Percentiles rank a stretch among this genome's conserved stretches.
Evolutionary conservation across 345 rosid species (phyloP).

Genomic region (Bruguiera gymnorhiza): DNA sequence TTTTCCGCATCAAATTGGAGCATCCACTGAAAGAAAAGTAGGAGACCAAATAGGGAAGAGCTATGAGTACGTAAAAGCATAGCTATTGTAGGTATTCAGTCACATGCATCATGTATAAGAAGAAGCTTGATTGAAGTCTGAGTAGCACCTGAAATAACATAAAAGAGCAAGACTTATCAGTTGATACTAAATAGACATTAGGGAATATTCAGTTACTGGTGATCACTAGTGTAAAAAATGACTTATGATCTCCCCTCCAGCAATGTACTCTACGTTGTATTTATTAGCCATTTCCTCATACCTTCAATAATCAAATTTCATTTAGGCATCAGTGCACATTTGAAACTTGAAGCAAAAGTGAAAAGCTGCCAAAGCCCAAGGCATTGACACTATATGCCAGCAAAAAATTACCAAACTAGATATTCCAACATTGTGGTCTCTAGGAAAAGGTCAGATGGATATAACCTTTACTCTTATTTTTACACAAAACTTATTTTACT

Average conservation of each 20-base stretch:
- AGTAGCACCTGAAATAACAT: conserved; percentile 56
- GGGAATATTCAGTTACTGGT: not conserved
- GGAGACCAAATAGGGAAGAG: not conserved
- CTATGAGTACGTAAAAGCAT: not conserved
- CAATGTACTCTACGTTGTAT: conserved; percentile 53
- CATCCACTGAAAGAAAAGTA: too few species aligned
- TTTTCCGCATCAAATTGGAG: too few species aligned
- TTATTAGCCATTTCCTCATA: conserved; percentile 48
- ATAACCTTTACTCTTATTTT: too few species aligned
- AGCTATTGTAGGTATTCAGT: not conserved
- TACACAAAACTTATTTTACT: too few species aligned
- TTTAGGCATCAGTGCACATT: too few species aligned
- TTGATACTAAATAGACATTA: not conserved
- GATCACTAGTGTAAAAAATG: not conserved
- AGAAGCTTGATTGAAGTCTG: conserved; percentile 80
- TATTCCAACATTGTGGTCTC: too few species aligned
- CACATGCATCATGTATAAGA: not conserved
- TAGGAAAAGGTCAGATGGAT: too few species aligned
- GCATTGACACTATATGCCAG: too few species aligned
- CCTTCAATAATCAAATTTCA: conserved; percentile 26
- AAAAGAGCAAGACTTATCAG: not conserved
- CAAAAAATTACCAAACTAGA: too few species aligned
- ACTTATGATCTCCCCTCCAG: conserved; percentile 50
- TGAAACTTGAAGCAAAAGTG: too few species aligned
- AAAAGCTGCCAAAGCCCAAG: too few species aligned